A percentile compares a stretch with the other conserved stretches of the same genome.
These are phyloP conservation scores for Aspergillus affinis DNA, from an alignment of 495 filamentous ascomycete genomes.

Conservation along the genomic window DNA sequence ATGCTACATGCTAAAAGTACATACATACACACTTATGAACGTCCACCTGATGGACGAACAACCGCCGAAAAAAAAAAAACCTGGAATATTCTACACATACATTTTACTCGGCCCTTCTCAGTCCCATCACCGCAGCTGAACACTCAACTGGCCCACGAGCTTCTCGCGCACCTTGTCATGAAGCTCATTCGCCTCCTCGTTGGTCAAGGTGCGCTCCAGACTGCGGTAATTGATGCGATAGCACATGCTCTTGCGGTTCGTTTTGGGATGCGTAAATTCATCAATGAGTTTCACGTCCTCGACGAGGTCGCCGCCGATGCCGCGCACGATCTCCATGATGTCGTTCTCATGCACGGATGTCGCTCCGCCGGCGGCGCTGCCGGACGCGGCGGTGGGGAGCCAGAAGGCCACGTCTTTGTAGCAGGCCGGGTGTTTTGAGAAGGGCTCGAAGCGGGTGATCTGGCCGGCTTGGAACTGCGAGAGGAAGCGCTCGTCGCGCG, in stretches of 20 bases:
- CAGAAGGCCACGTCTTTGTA: constrained; percentile 95
- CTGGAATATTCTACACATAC: background rate
- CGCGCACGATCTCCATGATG: constrained; percentile 89
- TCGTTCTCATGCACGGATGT: constrained; percentile 86
- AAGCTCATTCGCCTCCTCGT: constrained; percentile 70
- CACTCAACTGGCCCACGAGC: constrained; percentile 67
- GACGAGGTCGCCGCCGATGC: constrained; percentile 74
- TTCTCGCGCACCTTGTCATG: constrained; percentile 63
- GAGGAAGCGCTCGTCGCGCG: constrained; percentile 75
- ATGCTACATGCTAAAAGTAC: no score
- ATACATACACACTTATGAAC: no score
- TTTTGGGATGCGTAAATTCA: constrained; percentile 87
- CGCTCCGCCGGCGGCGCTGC: constrained; percentile 52
- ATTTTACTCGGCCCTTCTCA: no score
- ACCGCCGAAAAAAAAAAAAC: no score
- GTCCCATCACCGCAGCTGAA: constrained; percentile 70
- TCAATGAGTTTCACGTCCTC: constrained; percentile 85
- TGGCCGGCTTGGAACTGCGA: constrained; percentile 71
- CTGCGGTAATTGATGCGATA: constrained; percentile 92
- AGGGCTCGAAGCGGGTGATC: constrained; percentile 73
- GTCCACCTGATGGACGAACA: no score
- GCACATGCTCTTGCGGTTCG: constrained; percentile 76
- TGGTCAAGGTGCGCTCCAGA: constrained; percentile 83
- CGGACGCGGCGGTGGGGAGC: constrained; percentile 57
- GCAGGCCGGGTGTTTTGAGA: constrained; percentile 85